phyloP scores from a whole-genome alignment of 306 rosid species.

The Fragaria iinumae region DNA sequence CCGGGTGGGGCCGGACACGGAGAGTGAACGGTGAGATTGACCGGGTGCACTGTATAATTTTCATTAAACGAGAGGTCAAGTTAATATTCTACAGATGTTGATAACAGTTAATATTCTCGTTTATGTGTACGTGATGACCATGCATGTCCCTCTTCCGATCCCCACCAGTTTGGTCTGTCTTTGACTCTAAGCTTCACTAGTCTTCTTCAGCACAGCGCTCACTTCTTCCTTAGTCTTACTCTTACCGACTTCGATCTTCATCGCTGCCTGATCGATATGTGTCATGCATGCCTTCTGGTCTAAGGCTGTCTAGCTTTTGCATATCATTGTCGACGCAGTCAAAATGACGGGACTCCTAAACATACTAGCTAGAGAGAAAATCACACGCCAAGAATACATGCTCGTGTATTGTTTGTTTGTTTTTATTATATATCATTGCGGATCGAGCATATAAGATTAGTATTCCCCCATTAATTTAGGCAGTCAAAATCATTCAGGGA shows the following conservation, averaged over 20 bases:
- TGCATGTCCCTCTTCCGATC: not conserved
- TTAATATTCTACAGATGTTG: no score
- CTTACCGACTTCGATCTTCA: not conserved
- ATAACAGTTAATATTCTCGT: not conserved
- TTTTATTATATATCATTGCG: no score
- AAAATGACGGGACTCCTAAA: no score
- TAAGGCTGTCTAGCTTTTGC: no score
- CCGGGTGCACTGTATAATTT: no score
- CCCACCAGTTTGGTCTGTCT: slow-evolving; percentile 15
- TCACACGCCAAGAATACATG: not conserved
- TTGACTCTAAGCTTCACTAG: slow-evolving; percentile 3
- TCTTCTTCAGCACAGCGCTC: not conserved
- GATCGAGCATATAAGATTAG: not conserved
- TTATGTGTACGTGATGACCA: not conserved
- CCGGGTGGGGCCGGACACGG: no score
- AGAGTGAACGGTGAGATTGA: no score
- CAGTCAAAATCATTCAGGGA: not conserved
- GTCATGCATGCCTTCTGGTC: not conserved
- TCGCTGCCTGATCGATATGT: not conserved
- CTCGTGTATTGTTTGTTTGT: not conserved
- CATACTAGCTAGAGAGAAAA: no score
- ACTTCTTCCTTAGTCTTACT: not conserved
- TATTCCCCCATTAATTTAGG: not conserved
- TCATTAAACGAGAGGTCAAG: no score
- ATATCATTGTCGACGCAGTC: no score